phyloP scores from a whole-genome alignment of 495 filamentous ascomycete genomes.

The Penicillium robsamsonii region DNA sequence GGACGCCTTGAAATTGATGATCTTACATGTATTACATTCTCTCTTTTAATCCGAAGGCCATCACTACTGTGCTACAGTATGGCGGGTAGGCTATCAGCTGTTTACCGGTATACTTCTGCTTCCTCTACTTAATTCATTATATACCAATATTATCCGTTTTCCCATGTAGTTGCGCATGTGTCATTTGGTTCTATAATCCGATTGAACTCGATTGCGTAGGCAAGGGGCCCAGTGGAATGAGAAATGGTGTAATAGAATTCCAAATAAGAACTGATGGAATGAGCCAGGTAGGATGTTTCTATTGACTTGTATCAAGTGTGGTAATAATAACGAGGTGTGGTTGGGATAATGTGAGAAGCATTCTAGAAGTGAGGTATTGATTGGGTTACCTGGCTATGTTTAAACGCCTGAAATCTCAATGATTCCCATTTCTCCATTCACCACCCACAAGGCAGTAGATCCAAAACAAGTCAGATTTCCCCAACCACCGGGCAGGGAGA shows the following conservation, averaged over 20 bases:
- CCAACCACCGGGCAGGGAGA: neutral
- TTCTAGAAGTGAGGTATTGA: neutral
- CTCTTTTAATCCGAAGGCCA: neutral
- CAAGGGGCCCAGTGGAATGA: neutral
- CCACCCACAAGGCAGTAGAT: neutral
- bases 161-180: neutral
- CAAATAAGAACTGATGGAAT: neutral
- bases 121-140: too few species aligned
- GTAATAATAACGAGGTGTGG: neutral
- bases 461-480: neutral
- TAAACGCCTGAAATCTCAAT: too few species aligned
- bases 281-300: neutral
- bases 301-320: neutral
- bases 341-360: neutral
- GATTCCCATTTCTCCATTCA: neutral
- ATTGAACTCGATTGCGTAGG: neutral
- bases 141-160: neutral
- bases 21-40: neutral
- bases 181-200: neutral
- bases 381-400: neutral
- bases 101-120: neutral
- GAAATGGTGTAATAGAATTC: neutral
- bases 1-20: neutral
- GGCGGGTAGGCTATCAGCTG: neutral
- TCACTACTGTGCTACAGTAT: neutral